A percentile compares a stretch with the other conserved stretches of the same genome.
phyloP scores from a whole-genome alignment of 768 basidiomycete species.

The Podaxis rugospora region DNA sequence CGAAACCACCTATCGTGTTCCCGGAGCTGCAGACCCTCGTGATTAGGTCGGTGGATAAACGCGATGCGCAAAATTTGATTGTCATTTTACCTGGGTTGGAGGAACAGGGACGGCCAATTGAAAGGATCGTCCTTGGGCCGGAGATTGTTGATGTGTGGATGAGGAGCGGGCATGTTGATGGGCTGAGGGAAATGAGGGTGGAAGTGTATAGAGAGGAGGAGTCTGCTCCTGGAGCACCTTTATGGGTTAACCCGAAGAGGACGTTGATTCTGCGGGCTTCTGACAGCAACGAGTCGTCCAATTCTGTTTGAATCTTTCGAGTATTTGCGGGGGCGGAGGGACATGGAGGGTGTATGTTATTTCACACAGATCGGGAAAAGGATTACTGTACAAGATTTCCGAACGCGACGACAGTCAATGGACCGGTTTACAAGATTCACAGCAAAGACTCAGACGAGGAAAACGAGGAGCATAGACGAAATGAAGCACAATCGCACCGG shows the following conservation, averaged over 20 bases:
- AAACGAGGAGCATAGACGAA: too few relatives aligned
- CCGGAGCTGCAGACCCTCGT: conserved; percentile 1
- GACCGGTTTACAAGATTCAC: background rate
- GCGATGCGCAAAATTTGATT: conserved; percentile 8
- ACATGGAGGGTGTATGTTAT: background rate
- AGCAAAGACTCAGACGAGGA: background rate
- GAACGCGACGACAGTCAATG: too few relatives aligned
- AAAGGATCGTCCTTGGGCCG: conserved; percentile 1
- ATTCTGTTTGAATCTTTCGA: background rate
- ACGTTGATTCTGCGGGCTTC: background rate
- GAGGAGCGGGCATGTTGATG: conserved; percentile 5
- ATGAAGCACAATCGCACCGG: background rate
- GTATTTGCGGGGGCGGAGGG: background rate
- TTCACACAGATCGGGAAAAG: background rate
- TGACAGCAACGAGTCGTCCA: background rate
- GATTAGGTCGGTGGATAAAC: conserved; percentile 5
- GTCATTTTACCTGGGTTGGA: conserved; percentile 1
- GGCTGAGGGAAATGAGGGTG: conserved; percentile 1
- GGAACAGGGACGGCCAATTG: background rate
- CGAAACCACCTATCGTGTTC: conserved; percentile 3
- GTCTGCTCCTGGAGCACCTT: background rate
- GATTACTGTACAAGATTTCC: background rate
- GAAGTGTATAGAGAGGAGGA: conserved; percentile 1
- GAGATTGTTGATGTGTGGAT: conserved; percentile 1
- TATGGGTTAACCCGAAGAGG: conserved; percentile 2